Evolutionary conservation across 306 rosid genomes (phyloP).

Genomic region (Citrullus amarus): DNA sequence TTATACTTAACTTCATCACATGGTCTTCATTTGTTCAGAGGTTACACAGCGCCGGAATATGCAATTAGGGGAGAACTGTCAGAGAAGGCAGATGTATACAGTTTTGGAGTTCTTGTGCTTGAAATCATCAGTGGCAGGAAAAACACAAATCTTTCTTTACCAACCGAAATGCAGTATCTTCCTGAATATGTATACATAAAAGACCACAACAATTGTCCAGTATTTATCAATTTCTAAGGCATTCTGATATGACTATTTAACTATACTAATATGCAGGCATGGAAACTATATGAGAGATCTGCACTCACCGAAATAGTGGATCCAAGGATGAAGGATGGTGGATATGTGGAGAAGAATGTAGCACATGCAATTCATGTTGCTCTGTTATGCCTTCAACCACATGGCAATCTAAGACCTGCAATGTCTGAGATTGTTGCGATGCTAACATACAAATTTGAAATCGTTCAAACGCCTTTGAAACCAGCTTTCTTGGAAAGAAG

Average conservation of each 20-base stretch:
- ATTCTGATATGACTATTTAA: not conserved
- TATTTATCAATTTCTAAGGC: not conserved
- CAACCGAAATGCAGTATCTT: slow-evolving; percentile 73
- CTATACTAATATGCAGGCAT: slow-evolving; percentile 32
- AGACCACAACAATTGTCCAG: not conserved
- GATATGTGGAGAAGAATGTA: slow-evolving; percentile 43
- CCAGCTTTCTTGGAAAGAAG: slow-evolving; percentile 47
- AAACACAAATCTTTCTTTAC: slow-evolving; percentile 66
- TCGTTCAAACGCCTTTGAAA: slow-evolving; percentile 39
- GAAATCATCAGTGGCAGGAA: slow-evolving; percentile 68
- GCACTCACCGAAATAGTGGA: slow-evolving; percentile 42
- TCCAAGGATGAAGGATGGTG: slow-evolving; percentile 42
- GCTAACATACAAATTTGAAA: slow-evolving; percentile 47
- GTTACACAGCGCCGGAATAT: slow-evolving; percentile 89
- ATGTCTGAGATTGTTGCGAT: slow-evolving; percentile 76
- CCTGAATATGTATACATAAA: slow-evolving; percentile 59
- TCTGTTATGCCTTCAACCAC: slow-evolving; percentile 65
- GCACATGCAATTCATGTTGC: slow-evolving; percentile 61
- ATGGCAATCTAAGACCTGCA: slow-evolving; percentile 55
- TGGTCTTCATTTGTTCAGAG: slow-evolving; percentile 30
- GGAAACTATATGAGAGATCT: slow-evolving; percentile 57
- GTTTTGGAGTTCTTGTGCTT: slow-evolving; percentile 89
- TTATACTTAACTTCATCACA: not conserved
- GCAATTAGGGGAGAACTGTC: slow-evolving; percentile 85
- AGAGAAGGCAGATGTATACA: slow-evolving; percentile 81